phyloP scores from a whole-genome alignment of 1,284 basidiomycete genomes.

The Moesziomyces sp. region DNA sequence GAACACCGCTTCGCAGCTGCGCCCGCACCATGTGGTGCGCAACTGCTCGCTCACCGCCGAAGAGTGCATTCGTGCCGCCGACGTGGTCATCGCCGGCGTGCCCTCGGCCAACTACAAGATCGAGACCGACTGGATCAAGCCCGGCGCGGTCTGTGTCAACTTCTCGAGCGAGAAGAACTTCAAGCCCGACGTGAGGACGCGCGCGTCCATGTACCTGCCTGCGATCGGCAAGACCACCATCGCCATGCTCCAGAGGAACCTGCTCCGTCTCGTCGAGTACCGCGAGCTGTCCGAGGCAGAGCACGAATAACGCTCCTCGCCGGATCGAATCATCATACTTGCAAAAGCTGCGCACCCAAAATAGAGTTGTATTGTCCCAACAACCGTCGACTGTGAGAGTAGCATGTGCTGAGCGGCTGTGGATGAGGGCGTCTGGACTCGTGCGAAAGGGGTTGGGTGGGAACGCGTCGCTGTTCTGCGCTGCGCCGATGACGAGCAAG shows the following conservation, averaged over 20 bases:
- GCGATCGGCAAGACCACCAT: conserved; percentile 97
- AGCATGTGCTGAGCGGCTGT: too few relatives aligned
- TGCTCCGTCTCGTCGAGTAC: conserved; percentile 72
- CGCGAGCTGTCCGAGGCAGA: conserved; percentile 39
- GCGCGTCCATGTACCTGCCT: conserved; percentile 72
- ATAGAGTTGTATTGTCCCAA: not conserved
- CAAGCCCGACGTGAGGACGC: conserved; percentile 88
- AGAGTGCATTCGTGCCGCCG: conserved; percentile 58
- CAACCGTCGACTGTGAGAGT: too few relatives aligned
- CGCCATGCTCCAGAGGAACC: conserved; percentile 91
- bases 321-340: too few relatives aligned
- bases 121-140: conserved; percentile 86
- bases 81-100: conserved; percentile 64
- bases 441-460: too few relatives aligned
- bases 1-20: conserved; percentile 58
- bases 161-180: conserved; percentile 97
- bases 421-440: too few relatives aligned
- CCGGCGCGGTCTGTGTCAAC: conserved; percentile 91
- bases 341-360: not conserved
- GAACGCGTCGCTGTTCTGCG: too few relatives aligned
- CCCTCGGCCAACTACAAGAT: conserved; percentile 84
- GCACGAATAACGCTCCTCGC: conserved; percentile 1
- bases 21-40: conserved; percentile 80
- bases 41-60: conserved; percentile 48
- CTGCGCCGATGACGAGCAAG: too few relatives aligned